Percentiles rank a stretch among this genome's conserved stretches.
These are phyloP conservation scores for Odonthalia washingtoniensis DNA, from an alignment of 31 red algal genomes.

Conservation along the genomic window DNA sequence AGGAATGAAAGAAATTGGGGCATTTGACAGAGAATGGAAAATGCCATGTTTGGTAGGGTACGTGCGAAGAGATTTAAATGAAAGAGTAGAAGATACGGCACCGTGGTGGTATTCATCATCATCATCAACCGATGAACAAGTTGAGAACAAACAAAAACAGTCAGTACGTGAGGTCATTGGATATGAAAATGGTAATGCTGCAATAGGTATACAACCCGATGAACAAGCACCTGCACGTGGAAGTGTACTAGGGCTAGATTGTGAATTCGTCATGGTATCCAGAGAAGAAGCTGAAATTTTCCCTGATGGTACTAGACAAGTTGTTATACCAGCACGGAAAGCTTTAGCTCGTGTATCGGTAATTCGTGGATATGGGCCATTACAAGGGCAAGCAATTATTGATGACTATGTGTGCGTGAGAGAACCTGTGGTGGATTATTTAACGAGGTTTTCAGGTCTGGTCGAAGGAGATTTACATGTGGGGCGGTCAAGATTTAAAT, in stretches of 20 bases:
- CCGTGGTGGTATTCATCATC: slow-evolving; percentile 5
- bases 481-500: slow-evolving; percentile 53
- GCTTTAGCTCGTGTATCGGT: slow-evolving; percentile 96
- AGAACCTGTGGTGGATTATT: slow-evolving; percentile 90
- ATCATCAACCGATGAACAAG: slow-evolving; percentile 6
- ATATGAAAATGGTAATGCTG: slow-evolving; percentile 62
- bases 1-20: slow-evolving; percentile 73
- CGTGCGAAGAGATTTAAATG: slow-evolving; percentile 68
- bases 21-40: slow-evolving; percentile 77
- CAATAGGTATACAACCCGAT: slow-evolving; percentile 58
- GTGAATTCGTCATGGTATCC: slow-evolving; percentile 92
- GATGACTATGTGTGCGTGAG: slow-evolving; percentile 93
- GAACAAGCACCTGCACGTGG: slow-evolving; percentile 73
- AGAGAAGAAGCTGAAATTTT: slow-evolving; percentile 90
- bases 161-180: slow-evolving; percentile 77
- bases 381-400: slow-evolving; percentile 70
- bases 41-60: slow-evolving; percentile 86
- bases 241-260: slow-evolving; percentile 86
- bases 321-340: slow-evolving; percentile 82
- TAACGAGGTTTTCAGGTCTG: slow-evolving; percentile 91
- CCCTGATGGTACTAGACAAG: slow-evolving; percentile 72
- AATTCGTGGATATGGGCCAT: slow-evolving; percentile 71
- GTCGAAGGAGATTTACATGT: slow-evolving; percentile 81
- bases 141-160: no score
- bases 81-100: slow-evolving; percentile 43